Base-by-base conservation (phyloP, 2,329 filamentous ascomycete species). In the Aspergillus melleus region DNA sequence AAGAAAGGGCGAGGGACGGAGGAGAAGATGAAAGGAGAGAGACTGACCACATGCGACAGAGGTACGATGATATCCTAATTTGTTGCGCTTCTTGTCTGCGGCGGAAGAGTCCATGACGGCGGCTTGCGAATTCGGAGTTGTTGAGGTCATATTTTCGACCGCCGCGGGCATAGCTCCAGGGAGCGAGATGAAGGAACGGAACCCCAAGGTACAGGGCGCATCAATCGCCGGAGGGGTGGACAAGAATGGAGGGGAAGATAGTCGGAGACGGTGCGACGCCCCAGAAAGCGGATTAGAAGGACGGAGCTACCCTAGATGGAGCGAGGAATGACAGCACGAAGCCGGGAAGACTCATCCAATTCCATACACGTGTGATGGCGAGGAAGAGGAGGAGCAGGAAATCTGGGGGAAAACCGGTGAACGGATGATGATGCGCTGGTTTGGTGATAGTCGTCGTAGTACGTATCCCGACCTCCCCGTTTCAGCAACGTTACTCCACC, bases 21-120 rank as follows among this genome's bases (percentile, higher is more conserved):
- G 32, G 16, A 32, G 19, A 29, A 12, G 12, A 19, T 12, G 44
- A 55, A 12, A 39, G 55, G 52, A 19, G 50, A 55, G 51, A 47
- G 59, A 87, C 93, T 86, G 85, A 98, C 94, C 90, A 81, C 94
- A 98, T 68, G 94, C 95, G 68, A 97, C 91, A 49, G 93, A 96
- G 39, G 92, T 96, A 71, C 94, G 87, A 79, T 97, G 94, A 74
- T 98, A 98, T 44, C 94, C 94, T 62, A 98, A 83, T 78, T 96
- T 97, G 76, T 96, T 97, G 72, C 93, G 87, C 72, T 87, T 86
- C 74, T 90, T 90, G 68, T 90, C 86, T 39, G 84, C 82, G 55
- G 66, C 58, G 49, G 71, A 72, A 50, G 69, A 67, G 52, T 78
- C 76, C 76, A 77, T 77, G 62, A 66, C 65, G 61, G 72, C 64